These are phyloP conservation scores for Paraphaeosphaeria minitans DNA, from an alignment of 2,329 filamentous ascomycete species.

Conservation along the genomic window DNA sequence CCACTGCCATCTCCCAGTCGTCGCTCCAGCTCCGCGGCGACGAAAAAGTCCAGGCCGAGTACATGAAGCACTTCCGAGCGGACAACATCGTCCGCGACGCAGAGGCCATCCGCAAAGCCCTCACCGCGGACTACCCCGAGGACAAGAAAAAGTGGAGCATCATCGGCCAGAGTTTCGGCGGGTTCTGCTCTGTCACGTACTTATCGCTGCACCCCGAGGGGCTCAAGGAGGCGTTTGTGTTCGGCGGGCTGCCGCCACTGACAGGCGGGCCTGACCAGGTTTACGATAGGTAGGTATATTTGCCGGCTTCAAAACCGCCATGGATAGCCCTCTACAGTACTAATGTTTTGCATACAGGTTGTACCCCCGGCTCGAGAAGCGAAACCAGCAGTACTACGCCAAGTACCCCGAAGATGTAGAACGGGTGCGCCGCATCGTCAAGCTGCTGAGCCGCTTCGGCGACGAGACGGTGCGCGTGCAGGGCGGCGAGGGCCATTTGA, in stretches of 20 bases:
- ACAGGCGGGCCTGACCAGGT: slow-evolving; percentile 74
- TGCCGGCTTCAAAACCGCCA: no score
- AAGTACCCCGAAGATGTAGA: slow-evolving; percentile 84
- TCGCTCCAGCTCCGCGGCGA: slow-evolving; percentile 69
- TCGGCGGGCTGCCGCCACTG: slow-evolving; percentile 81
- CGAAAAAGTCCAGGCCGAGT: slow-evolving; percentile 73
- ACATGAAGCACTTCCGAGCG: slow-evolving; percentile 83
- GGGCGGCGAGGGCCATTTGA: slow-evolving; percentile 70
- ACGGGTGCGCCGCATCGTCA: slow-evolving; percentile 68
- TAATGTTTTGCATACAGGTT: slow-evolving; percentile 51
- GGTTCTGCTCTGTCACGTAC: slow-evolving; percentile 84
- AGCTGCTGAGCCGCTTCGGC: slow-evolving; percentile 63
- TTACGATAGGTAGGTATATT: slow-evolving; percentile 55
- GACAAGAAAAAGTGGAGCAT: slow-evolving; percentile 81
- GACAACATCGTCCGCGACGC: slow-evolving; percentile 90
- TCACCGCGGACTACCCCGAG: slow-evolving; percentile 72
- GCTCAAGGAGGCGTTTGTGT: slow-evolving; percentile 79
- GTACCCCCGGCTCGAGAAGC: slow-evolving; percentile 69
- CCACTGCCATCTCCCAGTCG: slow-evolving; percentile 75
- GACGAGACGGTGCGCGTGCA: slow-evolving; percentile 69
- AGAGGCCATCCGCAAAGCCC: slow-evolving; percentile 78
- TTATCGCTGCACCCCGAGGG: slow-evolving; percentile 79
- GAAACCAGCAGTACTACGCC: slow-evolving; percentile 78
- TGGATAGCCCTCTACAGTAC: no score
- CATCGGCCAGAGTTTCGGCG: slow-evolving; percentile 90